Evolutionary conservation across 2,329 filamentous ascomycete genomes (phyloP).

Genomic region (Aureobasidium leucospermi): DNA sequence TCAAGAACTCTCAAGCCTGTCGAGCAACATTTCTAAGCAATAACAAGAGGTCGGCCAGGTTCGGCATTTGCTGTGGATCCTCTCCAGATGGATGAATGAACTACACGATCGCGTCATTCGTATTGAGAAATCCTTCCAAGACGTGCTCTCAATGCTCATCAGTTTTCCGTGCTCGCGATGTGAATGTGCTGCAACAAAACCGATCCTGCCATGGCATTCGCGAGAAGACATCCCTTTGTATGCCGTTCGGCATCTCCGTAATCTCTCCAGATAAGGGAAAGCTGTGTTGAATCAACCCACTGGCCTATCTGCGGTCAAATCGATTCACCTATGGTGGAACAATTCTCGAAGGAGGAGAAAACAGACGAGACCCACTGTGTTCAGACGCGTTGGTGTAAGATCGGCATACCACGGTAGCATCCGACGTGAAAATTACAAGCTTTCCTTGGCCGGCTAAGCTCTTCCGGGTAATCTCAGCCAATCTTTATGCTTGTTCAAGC

Average conservation of each 20-base stretch:
- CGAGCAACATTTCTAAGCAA: not conserved
- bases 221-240: not conserved
- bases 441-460: not conserved
- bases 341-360: not conserved
- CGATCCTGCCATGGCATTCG: not conserved
- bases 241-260: not conserved
- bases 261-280: not conserved
- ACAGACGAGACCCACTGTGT: not conserved
- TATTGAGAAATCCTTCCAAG: not conserved
- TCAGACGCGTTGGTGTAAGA: not conserved
- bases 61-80: not conserved
- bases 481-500: not conserved
- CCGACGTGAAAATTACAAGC: constrained; percentile 8
- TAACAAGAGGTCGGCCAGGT: not conserved
- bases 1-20: not conserved
- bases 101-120: constrained; percentile 6
- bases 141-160: not conserved
- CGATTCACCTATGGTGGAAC: not conserved
- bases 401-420: constrained; percentile 7
- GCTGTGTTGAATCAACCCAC: not conserved
- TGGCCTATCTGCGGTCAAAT: constrained; percentile 2
- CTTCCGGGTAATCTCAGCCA: not conserved
- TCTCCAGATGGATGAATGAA: not conserved
- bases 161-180: not conserved
- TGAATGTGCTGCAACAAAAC: not conserved